These are phyloP conservation scores for Pseudogymnoascus destructans DNA, from an alignment of 2,329 filamentous ascomycete species.

Conservation along the genomic window DNA sequence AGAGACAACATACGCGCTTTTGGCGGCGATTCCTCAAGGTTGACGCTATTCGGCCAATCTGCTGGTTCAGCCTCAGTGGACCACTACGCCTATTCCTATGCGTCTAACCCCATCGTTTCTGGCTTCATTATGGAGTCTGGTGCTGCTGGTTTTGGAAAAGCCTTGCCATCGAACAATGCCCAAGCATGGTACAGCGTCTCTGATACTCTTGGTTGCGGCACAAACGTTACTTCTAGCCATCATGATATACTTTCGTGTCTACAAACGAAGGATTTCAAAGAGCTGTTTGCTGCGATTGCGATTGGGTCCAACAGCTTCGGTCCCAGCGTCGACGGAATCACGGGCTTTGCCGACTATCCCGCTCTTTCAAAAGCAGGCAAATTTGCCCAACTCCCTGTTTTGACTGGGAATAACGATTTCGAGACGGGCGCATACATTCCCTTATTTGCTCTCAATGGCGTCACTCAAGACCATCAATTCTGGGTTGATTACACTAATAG, in stretches of 20 bases:
- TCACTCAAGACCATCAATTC: slow-evolving; percentile 12
- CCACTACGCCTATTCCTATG: slow-evolving; percentile 17
- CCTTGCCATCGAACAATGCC: slow-evolving; percentile 16
- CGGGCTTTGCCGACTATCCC: slow-evolving; percentile 23
- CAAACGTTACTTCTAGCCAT: slow-evolving; percentile 15
- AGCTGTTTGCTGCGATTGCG: slow-evolving; percentile 18
- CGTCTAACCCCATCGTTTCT: slow-evolving; percentile 15
- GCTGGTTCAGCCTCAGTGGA: slow-evolving; percentile 44
- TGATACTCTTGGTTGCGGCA: slow-evolving; percentile 21
- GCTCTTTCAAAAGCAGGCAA: slow-evolving; percentile 15
- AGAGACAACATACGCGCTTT: slow-evolving; percentile 28
- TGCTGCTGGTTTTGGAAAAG: slow-evolving; percentile 16
- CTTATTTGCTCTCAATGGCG: slow-evolving; percentile 1
- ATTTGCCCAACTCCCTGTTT: slow-evolving; percentile 19
- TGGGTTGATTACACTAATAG: slow-evolving; percentile 5
- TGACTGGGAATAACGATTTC: slow-evolving; percentile 27
- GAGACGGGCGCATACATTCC: slow-evolving; percentile 20
- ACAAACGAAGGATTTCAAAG: slow-evolving; percentile 16
- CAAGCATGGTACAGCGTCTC: slow-evolving; percentile 21
- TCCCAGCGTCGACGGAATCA: slow-evolving; percentile 16
- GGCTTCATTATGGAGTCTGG: slow-evolving; percentile 23
- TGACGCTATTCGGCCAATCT: slow-evolving; percentile 47
- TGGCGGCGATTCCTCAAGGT: slow-evolving; percentile 29
- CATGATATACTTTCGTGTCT: slow-evolving; percentile 21
- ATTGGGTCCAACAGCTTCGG: slow-evolving; percentile 17